These are phyloP conservation scores for Penicillium sp. DNA, from an alignment of 2,329 filamentous ascomycete species.

Conservation along the genomic window DNA sequence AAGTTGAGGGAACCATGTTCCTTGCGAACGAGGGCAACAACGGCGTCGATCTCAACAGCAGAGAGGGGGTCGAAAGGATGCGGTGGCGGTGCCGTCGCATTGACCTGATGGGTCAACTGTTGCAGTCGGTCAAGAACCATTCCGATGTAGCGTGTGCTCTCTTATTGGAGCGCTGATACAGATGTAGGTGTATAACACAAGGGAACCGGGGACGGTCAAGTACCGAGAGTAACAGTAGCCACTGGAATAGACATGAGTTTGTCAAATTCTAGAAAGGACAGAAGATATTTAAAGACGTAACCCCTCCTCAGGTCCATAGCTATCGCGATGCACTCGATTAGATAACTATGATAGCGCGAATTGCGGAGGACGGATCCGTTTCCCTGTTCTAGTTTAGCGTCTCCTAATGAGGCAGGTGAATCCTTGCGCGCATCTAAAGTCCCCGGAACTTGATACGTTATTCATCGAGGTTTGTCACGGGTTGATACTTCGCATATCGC, in stretches of 20 bases:
- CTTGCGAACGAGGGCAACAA: constrained; percentile 64
- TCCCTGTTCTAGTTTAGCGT: constrained; percentile 51
- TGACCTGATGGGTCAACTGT: constrained; percentile 60
- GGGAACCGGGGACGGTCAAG: background rate
- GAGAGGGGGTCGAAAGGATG: constrained; percentile 78
- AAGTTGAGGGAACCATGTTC: constrained; percentile 70
- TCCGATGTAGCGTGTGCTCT: background rate
- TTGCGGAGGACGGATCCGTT: constrained; percentile 53
- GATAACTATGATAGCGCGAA: constrained; percentile 9
- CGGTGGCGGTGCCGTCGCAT: constrained; percentile 50
- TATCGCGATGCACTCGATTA: constrained; percentile 7
- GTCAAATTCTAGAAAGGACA: background rate
- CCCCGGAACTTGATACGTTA: background rate
- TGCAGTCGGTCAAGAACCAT: constrained; percentile 62
- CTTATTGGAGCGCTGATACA: background rate
- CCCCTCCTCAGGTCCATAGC: background rate
- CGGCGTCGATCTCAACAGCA: constrained; percentile 65
- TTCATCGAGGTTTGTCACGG: background rate
- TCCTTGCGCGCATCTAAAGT: constrained; percentile 14
- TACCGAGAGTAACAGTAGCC: background rate
- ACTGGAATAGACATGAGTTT: background rate
- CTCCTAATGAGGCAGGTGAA: constrained; percentile 19
- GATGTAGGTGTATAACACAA: background rate
- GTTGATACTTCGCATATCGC: background rate
- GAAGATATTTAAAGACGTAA: constrained; percentile 8